Conservation (phyloP, 139 green algal genomes). For the Closterium sp. region DNA sequence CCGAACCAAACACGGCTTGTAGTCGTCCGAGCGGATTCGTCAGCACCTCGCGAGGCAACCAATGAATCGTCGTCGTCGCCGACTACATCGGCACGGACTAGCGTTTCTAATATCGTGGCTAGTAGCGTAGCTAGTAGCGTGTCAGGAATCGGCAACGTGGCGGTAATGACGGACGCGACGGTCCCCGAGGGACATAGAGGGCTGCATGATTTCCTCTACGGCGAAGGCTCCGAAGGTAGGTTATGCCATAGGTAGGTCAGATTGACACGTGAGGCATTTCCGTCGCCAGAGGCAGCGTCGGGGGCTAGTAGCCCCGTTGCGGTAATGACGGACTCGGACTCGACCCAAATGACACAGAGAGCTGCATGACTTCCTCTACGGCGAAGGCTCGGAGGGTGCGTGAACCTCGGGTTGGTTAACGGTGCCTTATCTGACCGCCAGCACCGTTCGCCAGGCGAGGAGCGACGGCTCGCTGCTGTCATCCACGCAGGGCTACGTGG, state of each 20-base stretch:
- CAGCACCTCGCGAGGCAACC: not conserved
- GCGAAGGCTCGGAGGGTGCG: conserved; percentile 1
- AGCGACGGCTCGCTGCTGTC: too few species aligned
- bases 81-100: not conserved
- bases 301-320: not conserved
- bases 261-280: not conserved
- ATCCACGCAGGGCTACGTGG: too few species aligned
- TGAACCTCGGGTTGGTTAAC: too few species aligned
- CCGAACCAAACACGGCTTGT: not conserved
- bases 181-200: conserved; percentile 79
- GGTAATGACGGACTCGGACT: too few species aligned
- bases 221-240: conserved; percentile 64
- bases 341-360: not conserved
- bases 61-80: not conserved
- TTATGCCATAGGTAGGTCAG: not conserved
- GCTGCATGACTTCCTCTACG: too few species aligned
- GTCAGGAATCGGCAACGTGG: too few species aligned
- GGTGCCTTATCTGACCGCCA: too few species aligned
- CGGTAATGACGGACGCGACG: conserved; percentile 61
- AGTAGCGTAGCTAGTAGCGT: too few species aligned
- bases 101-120: not conserved
- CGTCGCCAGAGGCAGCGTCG: not conserved
- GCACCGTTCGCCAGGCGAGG: too few species aligned
- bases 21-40: not conserved
- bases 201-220: conserved; percentile 80